phyloP scores from a whole-genome alignment of 306 rosid species.

The Cucurbita ficifolia region DNA sequence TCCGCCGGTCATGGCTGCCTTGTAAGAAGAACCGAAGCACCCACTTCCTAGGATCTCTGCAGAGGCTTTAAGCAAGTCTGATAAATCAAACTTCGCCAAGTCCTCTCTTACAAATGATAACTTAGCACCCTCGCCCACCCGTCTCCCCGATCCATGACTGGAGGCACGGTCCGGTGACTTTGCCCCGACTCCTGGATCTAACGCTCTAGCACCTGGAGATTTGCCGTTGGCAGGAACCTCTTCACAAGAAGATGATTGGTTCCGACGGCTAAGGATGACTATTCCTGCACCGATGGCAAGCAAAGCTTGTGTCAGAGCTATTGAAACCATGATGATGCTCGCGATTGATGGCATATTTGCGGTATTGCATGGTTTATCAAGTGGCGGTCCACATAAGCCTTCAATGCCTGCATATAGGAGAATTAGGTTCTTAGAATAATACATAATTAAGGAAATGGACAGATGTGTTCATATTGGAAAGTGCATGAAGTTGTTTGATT shows the following conservation, averaged over 20 bases:
- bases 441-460: background rate
- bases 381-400: slow-evolving; percentile 60
- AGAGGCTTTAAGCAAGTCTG: slow-evolving; percentile 67
- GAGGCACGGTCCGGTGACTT: slow-evolving; percentile 14
- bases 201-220: background rate
- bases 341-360: slow-evolving; percentile 11
- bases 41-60: slow-evolving; percentile 93
- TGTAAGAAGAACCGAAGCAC: slow-evolving; percentile 71
- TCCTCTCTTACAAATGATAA: slow-evolving; percentile 49
- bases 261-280: slow-evolving; percentile 24
- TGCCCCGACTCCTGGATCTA: background rate
- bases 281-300: slow-evolving; percentile 21
- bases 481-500: too few relatives aligned
- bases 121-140: slow-evolving; percentile 29
- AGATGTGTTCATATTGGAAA: background rate
- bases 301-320: slow-evolving; percentile 30
- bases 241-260: background rate
- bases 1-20: slow-evolving; percentile 50
- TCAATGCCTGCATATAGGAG: slow-evolving; percentile 38
- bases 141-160: slow-evolving; percentile 7
- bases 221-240: slow-evolving; percentile 30
- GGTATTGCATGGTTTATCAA: slow-evolving; percentile 20
- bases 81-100: slow-evolving; percentile 50
- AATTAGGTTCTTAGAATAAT: background rate
- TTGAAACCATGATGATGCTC: slow-evolving; percentile 22